Base-by-base conservation (phyloP, 148 eudicot species). In the Vaccinium corymbosum region DNA sequence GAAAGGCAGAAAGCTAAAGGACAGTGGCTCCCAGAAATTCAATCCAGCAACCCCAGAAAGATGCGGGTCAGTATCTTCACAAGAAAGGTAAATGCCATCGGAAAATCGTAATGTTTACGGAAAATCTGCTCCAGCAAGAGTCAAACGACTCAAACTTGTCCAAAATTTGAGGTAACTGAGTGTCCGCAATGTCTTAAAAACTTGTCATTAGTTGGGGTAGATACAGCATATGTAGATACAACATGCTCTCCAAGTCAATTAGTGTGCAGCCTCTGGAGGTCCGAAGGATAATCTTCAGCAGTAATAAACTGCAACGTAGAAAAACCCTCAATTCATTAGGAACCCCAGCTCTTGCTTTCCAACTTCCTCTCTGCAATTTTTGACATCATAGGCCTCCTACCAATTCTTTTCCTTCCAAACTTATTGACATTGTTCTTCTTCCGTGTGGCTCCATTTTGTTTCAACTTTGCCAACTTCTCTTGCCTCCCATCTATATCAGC, bases 401-500 rank as follows among this genome's bases (percentile, higher is more conserved):
- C 66, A 84, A 82, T 87, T 85, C 83, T 87, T 64, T 59, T 83
- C 53, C 78, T 91, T 56, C 86, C 81, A 52, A 84, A 81, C 84
- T 78, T 83, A 48, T 53, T 42, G 78, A 25, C 38, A 35, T 35
- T 86, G 32, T 68, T 88, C 86, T 79, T 87, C 82, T 80, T 88
- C 17, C 80, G 86, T 20, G 80, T 2, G 12, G 79, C 56, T 29
- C 85, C 90, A 29, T 17, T 82, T 19, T 68, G 77, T 72, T 83
- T 86, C 85, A 90, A 61, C 80, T 93, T 92, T 15, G 87, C 93
- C 83, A 92, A 61, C 88, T 88, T 93, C 79, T 91, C 94, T 88
- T 87, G 88, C 80, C 90, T 91, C 79, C 98, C 98, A 50, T 91
- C 91, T 8, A 97, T 94, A 66, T 97, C 98, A 80, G 92, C 93